Evolutionary conservation across 1,284 basidiomycete species (phyloP), one percentile per base, ranked within the genome.

Genomic region (Fomitopsis schrenkii): DNA sequence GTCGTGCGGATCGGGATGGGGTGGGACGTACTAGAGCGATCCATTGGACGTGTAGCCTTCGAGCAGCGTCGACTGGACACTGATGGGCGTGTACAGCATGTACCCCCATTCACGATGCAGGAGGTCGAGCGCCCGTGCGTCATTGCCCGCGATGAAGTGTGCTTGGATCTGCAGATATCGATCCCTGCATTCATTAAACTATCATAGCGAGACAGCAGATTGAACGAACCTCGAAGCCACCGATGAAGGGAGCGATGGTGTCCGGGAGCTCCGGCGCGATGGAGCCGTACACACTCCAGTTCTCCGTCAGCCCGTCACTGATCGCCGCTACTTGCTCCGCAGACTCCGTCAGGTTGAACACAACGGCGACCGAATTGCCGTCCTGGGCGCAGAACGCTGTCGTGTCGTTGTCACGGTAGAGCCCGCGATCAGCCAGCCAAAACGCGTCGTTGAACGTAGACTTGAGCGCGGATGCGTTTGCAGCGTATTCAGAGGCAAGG

Each of bases 11-110:
- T 12, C 30, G 9, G 14, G 40, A 57, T 22, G 46, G 55, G 52
- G 35, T 14, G 33, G 3, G n/a, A 72, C 73, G 10, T 64, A 81
- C 80, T 75, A 74, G 15, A 83, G 72, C 5, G 81, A 82, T 9
- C 81, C 81, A 64, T 83, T 81, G 2, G 77, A 75, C 2, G 80
- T 82, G 67, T 78, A 82, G 0, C 81, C 81, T 67, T 83, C 82
- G n/a, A 83, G 73, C 10, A 83, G 70, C 1, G 80, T 81, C 7
- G 81, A 83, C 59, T 81, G 77, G 4, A 82, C 80, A 59, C 77
- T 80, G 58, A 82, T 63, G 62, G 80, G 79, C 8, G 80, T 82
- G 70, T 81, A 79, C 33, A 83, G 71, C 79, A 83, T 83, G 66
- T 82, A 84, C 1, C 81, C 81, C 82, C 82, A 82, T 66, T 81